Base-by-base conservation (phyloP, 805 yeast genomes). In the Naumovozyma castellii region DNA sequence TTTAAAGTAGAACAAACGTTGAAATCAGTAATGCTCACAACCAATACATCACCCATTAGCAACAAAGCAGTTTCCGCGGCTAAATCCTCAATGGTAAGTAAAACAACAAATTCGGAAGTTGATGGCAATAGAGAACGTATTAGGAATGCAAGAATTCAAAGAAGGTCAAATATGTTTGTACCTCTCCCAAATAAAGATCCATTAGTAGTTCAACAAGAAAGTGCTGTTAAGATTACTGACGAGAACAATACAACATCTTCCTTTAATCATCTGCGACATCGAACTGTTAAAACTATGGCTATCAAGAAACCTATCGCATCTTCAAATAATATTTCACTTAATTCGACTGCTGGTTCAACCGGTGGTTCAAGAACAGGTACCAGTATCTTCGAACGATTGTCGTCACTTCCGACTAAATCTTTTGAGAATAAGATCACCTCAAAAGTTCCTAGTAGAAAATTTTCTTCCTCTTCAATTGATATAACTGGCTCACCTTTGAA, bases 171-270 rank as follows among this genome's bases (percentile, higher is more conserved):
- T 39, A 51, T 59, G 57, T 60, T 57, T 45, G 55, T 56, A 8
- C 65, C 65, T 4, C 40, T 60, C 31, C 65, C 65, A 1, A 53
- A 50, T 27, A 59, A 59, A 39, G 60, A 57, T 43, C 64, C 62
- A 15, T 39, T 60, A 13, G 44, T 57, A 4, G 53, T 56, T 1
- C 53, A 45, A 31, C 27, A 22, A 22, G 27, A 10, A 6, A 22
- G 6, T 10, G 6, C 36, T 5, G 29, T 5, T 13, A 19, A 13
- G 2, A 35, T 14, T 10, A 12, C 25, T 10, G 18, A 19, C 12
- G 32, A 20, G 10, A 19, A 32, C 10, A 38, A 28, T 29, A 32
- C 36, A 16, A 30, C 35, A 6, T 25, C 31, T 22, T 25, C 32
- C 5, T 20, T 18, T 17, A 39, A 35, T 10, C 14, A 29, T 29